phyloP scores from a whole-genome alignment of 2,329 filamentous ascomycete genomes.

The Colletotrichum godetiae region DNA sequence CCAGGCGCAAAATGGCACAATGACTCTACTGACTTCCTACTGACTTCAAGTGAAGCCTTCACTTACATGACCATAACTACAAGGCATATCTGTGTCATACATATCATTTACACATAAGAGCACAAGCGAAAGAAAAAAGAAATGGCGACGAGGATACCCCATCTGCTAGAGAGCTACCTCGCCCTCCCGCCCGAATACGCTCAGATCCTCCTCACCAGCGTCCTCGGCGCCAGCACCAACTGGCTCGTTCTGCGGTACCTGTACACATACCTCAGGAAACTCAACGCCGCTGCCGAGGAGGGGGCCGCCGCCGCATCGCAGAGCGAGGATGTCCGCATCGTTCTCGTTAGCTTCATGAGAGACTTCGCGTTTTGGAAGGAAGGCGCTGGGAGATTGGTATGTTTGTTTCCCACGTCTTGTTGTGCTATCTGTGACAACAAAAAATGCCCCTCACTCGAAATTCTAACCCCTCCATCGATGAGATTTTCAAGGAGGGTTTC shows the following conservation, averaged over 20 bases:
- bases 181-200: conserved; percentile 66
- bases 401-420: conserved; percentile 37
- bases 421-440: conserved; percentile 23
- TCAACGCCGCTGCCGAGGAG: conserved; percentile 4
- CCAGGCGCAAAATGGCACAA: neutral
- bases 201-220: conserved; percentile 75
- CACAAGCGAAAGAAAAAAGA: neutral
- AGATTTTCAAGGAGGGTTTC: neutral
- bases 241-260: conserved; percentile 73
- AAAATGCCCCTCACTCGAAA: neutral
- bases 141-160: conserved; percentile 67
- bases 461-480: conserved; percentile 7
- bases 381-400: conserved; percentile 74
- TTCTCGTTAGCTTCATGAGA: conserved; percentile 86
- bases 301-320: neutral
- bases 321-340: conserved; percentile 60
- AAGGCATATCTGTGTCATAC: neutral
- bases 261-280: conserved; percentile 53
- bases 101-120: neutral
- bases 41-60: neutral
- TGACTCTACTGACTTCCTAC: neutral
- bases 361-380: conserved; percentile 83
- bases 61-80: neutral
- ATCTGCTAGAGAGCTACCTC: conserved; percentile 74
- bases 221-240: conserved; percentile 72